These are phyloP conservation scores for Trichosporon coremiiforme DNA, from an alignment of 1,284 basidiomycete genomes.

Conservation along the genomic window DNA sequence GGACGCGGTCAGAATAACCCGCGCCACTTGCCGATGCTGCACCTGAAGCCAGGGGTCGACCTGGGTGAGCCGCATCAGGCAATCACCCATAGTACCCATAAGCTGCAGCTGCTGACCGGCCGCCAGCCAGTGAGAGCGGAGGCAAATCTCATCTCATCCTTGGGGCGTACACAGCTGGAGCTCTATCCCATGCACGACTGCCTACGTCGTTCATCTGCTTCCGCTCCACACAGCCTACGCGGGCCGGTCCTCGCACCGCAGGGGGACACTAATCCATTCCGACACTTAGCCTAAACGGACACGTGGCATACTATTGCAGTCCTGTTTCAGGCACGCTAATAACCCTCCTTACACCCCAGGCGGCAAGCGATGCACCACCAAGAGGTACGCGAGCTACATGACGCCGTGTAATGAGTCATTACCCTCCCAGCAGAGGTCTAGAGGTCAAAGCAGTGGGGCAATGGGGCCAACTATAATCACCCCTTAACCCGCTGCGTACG, in stretches of 20 bases:
- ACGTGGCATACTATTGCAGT: not conserved
- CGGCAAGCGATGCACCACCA: not conserved
- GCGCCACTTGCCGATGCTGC: slow-evolving; percentile 6
- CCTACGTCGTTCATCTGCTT: not conserved
- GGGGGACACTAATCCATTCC: not conserved
- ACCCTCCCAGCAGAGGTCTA: not conserved
- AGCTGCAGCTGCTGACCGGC: not conserved
- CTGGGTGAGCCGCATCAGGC: not conserved
- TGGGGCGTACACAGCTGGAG: not conserved
- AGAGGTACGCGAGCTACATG: not conserved
- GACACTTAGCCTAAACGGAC: not conserved
- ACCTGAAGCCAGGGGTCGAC: not conserved
- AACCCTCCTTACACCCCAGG: not conserved
- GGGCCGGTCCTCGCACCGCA: not conserved
- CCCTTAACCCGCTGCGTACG: not conserved
- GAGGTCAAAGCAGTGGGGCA: not conserved
- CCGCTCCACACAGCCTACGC: not conserved
- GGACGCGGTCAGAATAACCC: slow-evolving; percentile 10
- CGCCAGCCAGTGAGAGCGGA: not conserved
- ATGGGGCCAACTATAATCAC: not conserved
- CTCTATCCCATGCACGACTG: not conserved
- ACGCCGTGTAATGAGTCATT: not conserved
- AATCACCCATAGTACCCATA: not conserved
- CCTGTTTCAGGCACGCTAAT: not conserved
- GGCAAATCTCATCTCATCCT: not conserved